phyloP scores from a whole-genome alignment of 352 stramenopile species.

The Stephanocyclus meneghinianus region DNA sequence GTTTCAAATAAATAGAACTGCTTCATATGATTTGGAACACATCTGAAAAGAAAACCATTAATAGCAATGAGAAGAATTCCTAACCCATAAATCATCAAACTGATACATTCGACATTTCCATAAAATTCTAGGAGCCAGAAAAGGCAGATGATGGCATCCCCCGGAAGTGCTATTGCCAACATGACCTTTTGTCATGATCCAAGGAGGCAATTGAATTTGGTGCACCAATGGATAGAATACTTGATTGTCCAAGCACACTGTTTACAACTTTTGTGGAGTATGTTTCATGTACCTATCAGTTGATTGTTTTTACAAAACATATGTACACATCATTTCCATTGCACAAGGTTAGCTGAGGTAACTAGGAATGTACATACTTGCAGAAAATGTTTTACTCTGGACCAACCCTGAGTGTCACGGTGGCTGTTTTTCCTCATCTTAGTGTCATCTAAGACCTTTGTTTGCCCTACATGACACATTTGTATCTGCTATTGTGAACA shows the following conservation, averaged over 20 bases:
- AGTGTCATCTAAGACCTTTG: too few species aligned
- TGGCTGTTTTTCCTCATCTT: too few species aligned
- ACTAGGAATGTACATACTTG: too few species aligned
- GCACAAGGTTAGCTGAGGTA: too few species aligned
- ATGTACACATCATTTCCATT: too few species aligned
- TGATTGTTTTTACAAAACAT: too few species aligned
- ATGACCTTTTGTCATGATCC: neutral
- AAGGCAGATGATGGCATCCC: slow-evolving; percentile 22
- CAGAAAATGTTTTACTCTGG: too few species aligned
- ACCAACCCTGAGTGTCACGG: too few species aligned
- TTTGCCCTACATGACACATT: too few species aligned
- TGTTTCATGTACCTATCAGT: too few species aligned
- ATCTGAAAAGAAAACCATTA: slow-evolving; percentile 39
- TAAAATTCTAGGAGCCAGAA: slow-evolving; percentile 33
- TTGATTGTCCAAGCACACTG: neutral
- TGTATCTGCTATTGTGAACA: too few species aligned
- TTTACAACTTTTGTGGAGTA: too few species aligned
- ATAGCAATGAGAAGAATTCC: slow-evolving; percentile 27
- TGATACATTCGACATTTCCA: slow-evolving; percentile 10
- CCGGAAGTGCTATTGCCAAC: slow-evolving; percentile 32
- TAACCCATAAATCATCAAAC: slow-evolving; percentile 35
- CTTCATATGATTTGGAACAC: slow-evolving; percentile 41
- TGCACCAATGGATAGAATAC: neutral
- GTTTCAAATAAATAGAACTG: slow-evolving; percentile 44
- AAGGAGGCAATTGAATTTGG: neutral